These are phyloP conservation scores for Artemisia tridentata DNA, from an alignment of 129 eudicot genomes.

Conservation along the genomic window DNA sequence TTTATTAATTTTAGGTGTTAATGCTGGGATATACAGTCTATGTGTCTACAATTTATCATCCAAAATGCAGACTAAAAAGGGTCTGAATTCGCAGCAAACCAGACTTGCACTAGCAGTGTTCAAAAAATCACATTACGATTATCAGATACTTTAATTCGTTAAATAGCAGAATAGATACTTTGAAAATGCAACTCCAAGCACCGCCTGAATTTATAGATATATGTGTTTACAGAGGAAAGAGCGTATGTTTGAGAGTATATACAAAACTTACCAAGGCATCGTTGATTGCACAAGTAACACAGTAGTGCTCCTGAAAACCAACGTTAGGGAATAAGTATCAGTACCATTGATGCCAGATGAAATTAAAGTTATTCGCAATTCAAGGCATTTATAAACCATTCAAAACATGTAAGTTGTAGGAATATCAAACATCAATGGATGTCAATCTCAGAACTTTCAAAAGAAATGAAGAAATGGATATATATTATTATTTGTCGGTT, in stretches of 20 bases:
- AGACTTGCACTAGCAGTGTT: not conserved
- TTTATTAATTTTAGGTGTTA: too few relatives aligned
- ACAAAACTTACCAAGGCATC: constrained; percentile 68
- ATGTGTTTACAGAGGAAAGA: not conserved
- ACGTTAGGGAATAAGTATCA: constrained; percentile 3
- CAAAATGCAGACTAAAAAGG: too few relatives aligned
- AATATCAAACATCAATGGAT: not conserved
- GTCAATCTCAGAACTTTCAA: not conserved
- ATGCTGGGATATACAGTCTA: too few relatives aligned
- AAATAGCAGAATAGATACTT: not conserved
- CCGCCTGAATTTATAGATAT: not conserved
- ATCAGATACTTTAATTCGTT: not conserved
- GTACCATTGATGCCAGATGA: not conserved
- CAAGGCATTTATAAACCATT: not conserved
- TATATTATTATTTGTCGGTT: too few relatives aligned
- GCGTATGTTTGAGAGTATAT: not conserved
- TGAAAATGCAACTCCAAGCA: not conserved
- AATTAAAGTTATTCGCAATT: not conserved
- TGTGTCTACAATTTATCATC: too few relatives aligned
- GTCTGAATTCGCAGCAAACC: too few relatives aligned
- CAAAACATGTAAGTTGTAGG: not conserved
- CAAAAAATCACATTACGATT: not conserved
- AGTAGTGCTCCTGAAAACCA: constrained; percentile 91
- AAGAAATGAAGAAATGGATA: not conserved
- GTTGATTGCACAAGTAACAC: constrained; percentile 80